phyloP scores from a whole-genome alignment of 345 rosid species.

The Hibiscus syriacus region DNA sequence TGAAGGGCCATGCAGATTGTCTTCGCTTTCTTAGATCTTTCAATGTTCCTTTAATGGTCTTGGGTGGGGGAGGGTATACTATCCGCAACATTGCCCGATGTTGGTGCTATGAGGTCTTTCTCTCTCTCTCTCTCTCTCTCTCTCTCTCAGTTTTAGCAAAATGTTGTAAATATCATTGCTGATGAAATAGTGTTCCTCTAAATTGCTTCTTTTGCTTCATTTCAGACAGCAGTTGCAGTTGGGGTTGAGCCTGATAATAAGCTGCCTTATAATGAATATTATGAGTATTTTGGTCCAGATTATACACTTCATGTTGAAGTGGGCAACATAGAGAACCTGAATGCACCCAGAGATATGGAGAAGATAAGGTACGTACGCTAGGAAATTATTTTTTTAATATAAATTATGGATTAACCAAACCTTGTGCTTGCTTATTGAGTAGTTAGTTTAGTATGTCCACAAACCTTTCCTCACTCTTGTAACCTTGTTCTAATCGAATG shows the following conservation, averaged over 20 bases:
- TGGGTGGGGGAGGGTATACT: conserved; percentile 99
- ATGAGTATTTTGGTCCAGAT: conserved; percentile 92
- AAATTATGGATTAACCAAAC: conserved; percentile 1
- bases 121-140: conserved; percentile 16
- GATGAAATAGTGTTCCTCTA: background rate
- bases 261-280: conserved; percentile 87
- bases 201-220: conserved; percentile 12
- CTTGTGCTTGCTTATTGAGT: background rate
- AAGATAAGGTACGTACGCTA: conserved; percentile 56
- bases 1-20: conserved; percentile 95
- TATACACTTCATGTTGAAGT: conserved; percentile 89
- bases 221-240: conserved; percentile 93
- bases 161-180: background rate
- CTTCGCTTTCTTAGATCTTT: conserved; percentile 84
- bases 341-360: conserved; percentile 76
- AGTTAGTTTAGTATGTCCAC: background rate
- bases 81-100: conserved; percentile 96
- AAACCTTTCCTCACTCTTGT: background rate
- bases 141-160: conserved; percentile 4
- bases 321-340: conserved; percentile 66
- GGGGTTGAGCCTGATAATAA: conserved; percentile 93
- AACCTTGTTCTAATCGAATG: background rate
- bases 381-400: background rate
- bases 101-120: conserved; percentile 93
- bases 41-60: conserved; percentile 86